These are phyloP conservation scores for Millerago galiae DNA, from an alignment of 805 yeast genomes.

Conservation along the genomic window DNA sequence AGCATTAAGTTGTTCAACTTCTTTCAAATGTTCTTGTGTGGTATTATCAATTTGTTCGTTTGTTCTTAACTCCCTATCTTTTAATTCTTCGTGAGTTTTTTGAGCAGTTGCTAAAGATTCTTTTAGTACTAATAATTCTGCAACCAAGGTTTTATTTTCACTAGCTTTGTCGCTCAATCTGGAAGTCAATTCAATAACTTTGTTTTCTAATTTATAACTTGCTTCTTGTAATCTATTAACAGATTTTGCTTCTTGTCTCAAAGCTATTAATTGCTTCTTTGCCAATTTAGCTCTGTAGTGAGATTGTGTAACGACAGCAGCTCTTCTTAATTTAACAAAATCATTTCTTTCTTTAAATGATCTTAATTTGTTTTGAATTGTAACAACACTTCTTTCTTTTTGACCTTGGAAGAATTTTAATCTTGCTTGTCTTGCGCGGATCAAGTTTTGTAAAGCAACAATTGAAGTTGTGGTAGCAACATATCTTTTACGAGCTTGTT, in stretches of 20 bases:
- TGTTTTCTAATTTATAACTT: slow-evolving; percentile 89
- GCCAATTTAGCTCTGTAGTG: slow-evolving; percentile 75
- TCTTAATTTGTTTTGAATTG: slow-evolving; percentile 70
- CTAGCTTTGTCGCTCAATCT: slow-evolving; percentile 70
- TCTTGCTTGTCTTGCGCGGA: slow-evolving; percentile 50
- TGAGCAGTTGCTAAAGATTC: slow-evolving; percentile 47
- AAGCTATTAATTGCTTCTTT: slow-evolving; percentile 47
- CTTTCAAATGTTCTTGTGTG: slow-evolving; percentile 41
- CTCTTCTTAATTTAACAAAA: slow-evolving; percentile 39
- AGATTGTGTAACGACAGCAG: slow-evolving; percentile 71
- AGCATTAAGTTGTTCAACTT: slow-evolving; percentile 42
- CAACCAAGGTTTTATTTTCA: slow-evolving; percentile 69
- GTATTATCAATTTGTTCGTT: slow-evolving; percentile 39
- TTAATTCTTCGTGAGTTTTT: slow-evolving; percentile 45
- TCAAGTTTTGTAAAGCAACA: slow-evolving; percentile 40
- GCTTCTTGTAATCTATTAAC: slow-evolving; percentile 87
- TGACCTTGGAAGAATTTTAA: slow-evolving; percentile 41
- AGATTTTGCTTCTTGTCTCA: slow-evolving; percentile 86
- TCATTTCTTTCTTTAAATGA: slow-evolving; percentile 55
- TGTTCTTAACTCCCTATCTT: slow-evolving; percentile 49
- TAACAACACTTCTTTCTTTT: slow-evolving; percentile 56
- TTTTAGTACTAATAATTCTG: slow-evolving; percentile 50
- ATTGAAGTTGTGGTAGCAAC: slow-evolving; percentile 25
- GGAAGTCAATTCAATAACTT: slow-evolving; percentile 94
- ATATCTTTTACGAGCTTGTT: slow-evolving; percentile 36